These are phyloP conservation scores for Tanacetum coccineum DNA, from an alignment of 129 eudicot species.

Conservation along the genomic window DNA sequence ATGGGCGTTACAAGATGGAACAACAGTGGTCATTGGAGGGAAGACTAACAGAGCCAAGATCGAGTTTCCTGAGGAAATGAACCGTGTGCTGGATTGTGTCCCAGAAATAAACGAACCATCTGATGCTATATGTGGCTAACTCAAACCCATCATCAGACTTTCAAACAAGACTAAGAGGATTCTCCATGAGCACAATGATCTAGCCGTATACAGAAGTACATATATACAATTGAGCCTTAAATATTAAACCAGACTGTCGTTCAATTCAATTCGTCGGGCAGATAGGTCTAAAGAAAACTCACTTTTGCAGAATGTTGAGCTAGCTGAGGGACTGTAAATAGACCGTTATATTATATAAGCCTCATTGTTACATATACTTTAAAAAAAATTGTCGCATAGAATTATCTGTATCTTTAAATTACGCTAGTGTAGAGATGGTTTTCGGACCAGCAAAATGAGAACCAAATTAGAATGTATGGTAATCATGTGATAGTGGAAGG, in stretches of 20 bases:
- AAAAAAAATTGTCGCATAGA: neutral
- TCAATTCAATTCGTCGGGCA: neutral
- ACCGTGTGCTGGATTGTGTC: conserved; percentile 58
- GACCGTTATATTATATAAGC: neutral
- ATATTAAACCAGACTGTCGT: neutral
- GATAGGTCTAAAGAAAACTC: neutral
- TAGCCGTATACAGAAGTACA: conserved; percentile 10
- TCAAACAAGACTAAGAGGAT: conserved; percentile 1
- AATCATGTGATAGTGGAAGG: no score
- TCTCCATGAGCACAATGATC: neutral
- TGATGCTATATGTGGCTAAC: conserved; percentile 43
- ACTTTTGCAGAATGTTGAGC: conserved; percentile 3
- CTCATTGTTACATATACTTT: neutral
- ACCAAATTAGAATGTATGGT: no score
- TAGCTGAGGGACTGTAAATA: conserved; percentile 1
- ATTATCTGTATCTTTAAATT: neutral
- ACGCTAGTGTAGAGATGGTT: no score
- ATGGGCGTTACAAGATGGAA: conserved; percentile 96
- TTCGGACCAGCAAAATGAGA: no score
- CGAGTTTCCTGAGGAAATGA: conserved; percentile 69
- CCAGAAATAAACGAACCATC: conserved; percentile 49
- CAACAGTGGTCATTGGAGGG: conserved; percentile 72
- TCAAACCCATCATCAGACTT: neutral
- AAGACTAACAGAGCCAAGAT: conserved; percentile 76
- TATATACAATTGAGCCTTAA: conserved; percentile 14